Evolutionary conservation across 1,139 yeast genomes (phyloP).

Genomic region (Magnusiomyces sp.): DNA sequence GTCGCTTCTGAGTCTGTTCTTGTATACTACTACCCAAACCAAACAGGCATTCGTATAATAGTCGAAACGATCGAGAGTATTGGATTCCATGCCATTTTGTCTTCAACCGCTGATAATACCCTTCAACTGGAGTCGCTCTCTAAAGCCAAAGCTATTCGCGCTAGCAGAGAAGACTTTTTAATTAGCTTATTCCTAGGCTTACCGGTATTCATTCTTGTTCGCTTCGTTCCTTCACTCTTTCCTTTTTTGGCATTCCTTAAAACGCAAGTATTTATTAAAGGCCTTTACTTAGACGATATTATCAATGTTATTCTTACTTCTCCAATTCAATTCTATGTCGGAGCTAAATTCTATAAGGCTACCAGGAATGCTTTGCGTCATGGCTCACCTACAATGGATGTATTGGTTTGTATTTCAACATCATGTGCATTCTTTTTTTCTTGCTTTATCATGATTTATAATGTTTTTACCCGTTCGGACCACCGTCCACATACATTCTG

Average conservation of each 20-base stretch:
- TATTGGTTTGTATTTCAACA: conserved; percentile 77
- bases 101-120: conserved; percentile 39
- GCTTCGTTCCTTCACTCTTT: conserved; percentile 35
- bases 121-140: conserved; percentile 65
- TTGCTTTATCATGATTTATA: conserved; percentile 45
- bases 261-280: conserved; percentile 24
- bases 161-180: conserved; percentile 55
- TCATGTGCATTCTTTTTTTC: conserved; percentile 72
- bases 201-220: conserved; percentile 56
- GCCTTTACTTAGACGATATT: conserved; percentile 40
- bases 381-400: conserved; percentile 91
- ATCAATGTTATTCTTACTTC: conserved; percentile 55
- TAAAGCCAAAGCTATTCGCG: conserved; percentile 59
- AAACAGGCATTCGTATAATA: conserved; percentile 50
- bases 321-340: conserved; percentile 64
- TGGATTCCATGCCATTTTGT: conserved; percentile 43
- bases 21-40: conserved; percentile 38
- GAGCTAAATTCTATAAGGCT: conserved; percentile 52
- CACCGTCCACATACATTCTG: conserved; percentile 61
- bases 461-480: conserved; percentile 30
- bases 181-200: conserved; percentile 47
- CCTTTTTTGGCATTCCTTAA: conserved; percentile 23
- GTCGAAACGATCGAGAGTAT: conserved; percentile 41
- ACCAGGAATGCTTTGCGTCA: conserved; percentile 59
- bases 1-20: conserved; percentile 38